Evolutionary conservation across 2,329 filamentous ascomycete genomes (phyloP), one percentile per base, ranked within the genome.

Genomic region (Pestalotiopsis sp.): DNA sequence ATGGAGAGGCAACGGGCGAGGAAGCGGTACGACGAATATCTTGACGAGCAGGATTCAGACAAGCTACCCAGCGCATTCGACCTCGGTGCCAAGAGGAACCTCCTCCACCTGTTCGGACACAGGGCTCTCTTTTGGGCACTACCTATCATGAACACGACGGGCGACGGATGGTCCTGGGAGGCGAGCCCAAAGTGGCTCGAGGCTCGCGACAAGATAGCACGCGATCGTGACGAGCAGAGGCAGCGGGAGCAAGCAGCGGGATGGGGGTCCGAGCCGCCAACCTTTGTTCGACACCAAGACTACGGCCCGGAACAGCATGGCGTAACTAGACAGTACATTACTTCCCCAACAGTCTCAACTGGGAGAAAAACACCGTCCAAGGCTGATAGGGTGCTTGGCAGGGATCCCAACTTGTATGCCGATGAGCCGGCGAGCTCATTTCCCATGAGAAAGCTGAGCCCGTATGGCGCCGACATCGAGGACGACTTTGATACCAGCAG

Each of bases 91-190:
- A 90, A 87, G 68, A 88, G 87, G 57, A 99, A 99, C 78, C 79
- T 98, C 4, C 77, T 82, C 1, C 93, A 97, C 77, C 86, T 99
- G 2, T 94, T 99, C 72, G 96, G 96, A 0, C 88, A 89, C 0
- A 88, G 84, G 1, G 90, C 90, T 1, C 80, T 88, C 31, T 83
- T 96, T 9, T 98, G 96, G 95, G 82, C 86, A 36, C 70, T 98
- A 1, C 96, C 96, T 0, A 83, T 98, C 60, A 90, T 88, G 79
- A 98, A 92, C 76, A 97, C 94, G 2, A 93, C 90, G 0, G 95
- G 95, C 41, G 93, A 99, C 78, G 96, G 96, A 25, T 99, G 95
- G 95, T 87, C 86, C 59, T 99, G 96, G 96, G 94, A 98, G 75
- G 88, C 95, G 0, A 97, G 90, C 76, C 86, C 88, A 1, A 89